Evolutionary conservation across 2,329 filamentous ascomycete species (phyloP).

Genomic region (Alternaria gansuensis): DNA sequence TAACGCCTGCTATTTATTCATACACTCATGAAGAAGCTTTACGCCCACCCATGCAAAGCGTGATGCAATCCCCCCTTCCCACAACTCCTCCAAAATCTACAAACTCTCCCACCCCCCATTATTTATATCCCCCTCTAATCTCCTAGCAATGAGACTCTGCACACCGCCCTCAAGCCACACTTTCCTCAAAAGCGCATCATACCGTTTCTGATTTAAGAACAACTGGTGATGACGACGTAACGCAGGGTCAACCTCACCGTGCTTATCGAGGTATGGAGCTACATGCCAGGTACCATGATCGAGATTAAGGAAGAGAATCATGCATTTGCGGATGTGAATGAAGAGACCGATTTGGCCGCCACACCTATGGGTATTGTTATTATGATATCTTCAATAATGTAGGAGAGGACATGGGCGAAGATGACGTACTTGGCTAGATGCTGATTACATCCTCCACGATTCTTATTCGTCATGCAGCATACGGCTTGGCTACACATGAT

Average conservation of each 20-base stretch:
- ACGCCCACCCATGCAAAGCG: not conserved
- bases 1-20: not conserved
- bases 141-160: constrained; percentile 86
- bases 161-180: constrained; percentile 88
- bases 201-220: constrained; percentile 91
- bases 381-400: not conserved
- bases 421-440: constrained; percentile 81
- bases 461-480: constrained; percentile 79
- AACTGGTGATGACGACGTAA: constrained; percentile 85
- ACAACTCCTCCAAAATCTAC: constrained; percentile 29
- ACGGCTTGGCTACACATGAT: constrained; percentile 95
- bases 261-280: constrained; percentile 93
- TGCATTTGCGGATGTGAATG: constrained; percentile 96
- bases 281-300: constrained; percentile 82
- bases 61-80: not conserved
- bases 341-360: constrained; percentile 91
- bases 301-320: constrained; percentile 85
- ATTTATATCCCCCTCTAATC: constrained; percentile 93
- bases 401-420: constrained; percentile 23
- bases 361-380: constrained; percentile 66
- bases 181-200: constrained; percentile 85
- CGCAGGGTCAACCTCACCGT: constrained; percentile 94
- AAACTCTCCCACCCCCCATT: constrained; percentile 93
- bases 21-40: not conserved
- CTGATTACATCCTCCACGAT: constrained; percentile 74